A percentile compares a stretch with the other conserved stretches of the same genome.
These are phyloP conservation scores for Cynara cardunculus DNA, from an alignment of 129 eudicot genomes.

Conservation along the genomic window DNA sequence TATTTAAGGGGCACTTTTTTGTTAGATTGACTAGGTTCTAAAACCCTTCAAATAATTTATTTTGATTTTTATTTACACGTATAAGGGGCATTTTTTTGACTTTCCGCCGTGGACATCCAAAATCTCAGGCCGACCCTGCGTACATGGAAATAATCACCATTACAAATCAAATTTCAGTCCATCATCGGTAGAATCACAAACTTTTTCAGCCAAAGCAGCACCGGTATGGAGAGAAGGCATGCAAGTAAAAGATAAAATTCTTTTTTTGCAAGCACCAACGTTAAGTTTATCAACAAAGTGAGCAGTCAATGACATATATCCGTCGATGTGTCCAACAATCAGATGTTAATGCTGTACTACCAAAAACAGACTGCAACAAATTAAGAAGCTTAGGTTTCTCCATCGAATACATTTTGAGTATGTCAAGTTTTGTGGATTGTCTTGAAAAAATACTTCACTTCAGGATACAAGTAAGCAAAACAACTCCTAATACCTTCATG, in stretches of 20 bases:
- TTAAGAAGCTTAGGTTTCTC: background rate
- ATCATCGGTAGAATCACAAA: background rate
- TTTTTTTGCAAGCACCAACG: background rate
- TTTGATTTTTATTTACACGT: too few relatives aligned
- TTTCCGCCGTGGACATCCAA: too few relatives aligned
- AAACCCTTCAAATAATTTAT: too few relatives aligned
- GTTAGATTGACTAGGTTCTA: too few relatives aligned
- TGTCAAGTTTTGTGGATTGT: background rate
- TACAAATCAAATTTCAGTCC: background rate
- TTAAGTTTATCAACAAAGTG: background rate
- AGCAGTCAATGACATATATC: background rate
- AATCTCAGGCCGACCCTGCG: too few relatives aligned
- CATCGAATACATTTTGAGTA: background rate
- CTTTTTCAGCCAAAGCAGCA: background rate
- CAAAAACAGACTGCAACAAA: background rate
- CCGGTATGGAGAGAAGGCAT: background rate
- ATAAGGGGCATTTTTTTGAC: too few relatives aligned
- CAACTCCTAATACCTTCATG: background rate
- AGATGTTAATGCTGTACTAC: background rate
- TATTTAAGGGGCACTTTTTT: too few relatives aligned
- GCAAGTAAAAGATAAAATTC: background rate
- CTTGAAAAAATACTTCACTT: background rate
- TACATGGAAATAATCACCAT: background rate
- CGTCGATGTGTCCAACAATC: background rate
- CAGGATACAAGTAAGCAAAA: background rate